These are phyloP conservation scores for Backusella circina DNA, from an alignment of 192 early-diverging fungal genomes.

Conservation along the genomic window DNA sequence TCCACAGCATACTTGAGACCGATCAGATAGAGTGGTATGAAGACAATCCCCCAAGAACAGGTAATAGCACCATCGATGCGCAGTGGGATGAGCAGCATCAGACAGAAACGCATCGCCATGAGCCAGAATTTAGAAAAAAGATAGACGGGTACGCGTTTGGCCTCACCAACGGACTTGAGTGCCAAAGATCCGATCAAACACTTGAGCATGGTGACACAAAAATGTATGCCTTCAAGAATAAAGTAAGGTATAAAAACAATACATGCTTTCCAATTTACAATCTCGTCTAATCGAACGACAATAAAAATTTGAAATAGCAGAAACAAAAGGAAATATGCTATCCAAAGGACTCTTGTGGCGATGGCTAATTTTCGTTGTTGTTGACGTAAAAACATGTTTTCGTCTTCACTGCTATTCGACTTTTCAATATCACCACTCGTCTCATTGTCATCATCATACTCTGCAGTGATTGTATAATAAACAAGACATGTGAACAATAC, in stretches of 20 bases:
- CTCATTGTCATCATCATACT: conserved; percentile 40
- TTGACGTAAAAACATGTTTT: not conserved
- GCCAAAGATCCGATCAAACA: not conserved
- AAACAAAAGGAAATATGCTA: conserved; percentile 48
- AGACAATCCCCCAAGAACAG: conserved; percentile 63
- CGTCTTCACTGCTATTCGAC: conserved; percentile 19
- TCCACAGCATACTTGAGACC: conserved; percentile 52
- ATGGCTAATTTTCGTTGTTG: not conserved
- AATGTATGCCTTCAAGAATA: conserved; percentile 71
- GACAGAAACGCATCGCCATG: conserved; percentile 59
- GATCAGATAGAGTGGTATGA: conserved; percentile 65
- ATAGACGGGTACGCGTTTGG: conserved; percentile 4
- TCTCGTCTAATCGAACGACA: conserved; percentile 65
- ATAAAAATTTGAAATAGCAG: conserved; percentile 76
- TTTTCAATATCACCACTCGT: conserved; percentile 40
- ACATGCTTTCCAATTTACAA: conserved; percentile 55
- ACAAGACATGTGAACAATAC: conserved; percentile 29
- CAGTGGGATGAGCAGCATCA: conserved; percentile 64
- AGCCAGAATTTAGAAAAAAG: conserved; percentile 61
- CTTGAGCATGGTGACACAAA: conserved; percentile 26
- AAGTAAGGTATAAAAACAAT: conserved; percentile 83
- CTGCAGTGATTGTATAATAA: conserved; percentile 20
- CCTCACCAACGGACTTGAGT: not conserved
- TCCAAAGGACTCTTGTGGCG: not conserved
- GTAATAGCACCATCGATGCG: conserved; percentile 52